Base-by-base conservation (phyloP, 768 basidiomycete species). In the Calocybe cyanea region DNA sequence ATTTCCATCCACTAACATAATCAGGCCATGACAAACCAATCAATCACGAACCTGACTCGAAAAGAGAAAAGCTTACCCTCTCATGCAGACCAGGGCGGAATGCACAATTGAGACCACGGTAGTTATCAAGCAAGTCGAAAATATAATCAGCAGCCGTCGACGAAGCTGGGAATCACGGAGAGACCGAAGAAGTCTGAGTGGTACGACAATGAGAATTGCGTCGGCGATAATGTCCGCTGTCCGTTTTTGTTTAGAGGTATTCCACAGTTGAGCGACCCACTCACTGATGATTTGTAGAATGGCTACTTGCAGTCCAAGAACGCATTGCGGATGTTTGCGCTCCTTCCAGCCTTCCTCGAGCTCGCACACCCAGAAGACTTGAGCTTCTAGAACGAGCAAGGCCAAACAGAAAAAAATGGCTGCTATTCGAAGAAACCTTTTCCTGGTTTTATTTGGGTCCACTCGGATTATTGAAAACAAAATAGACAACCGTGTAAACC, bases 391-490 rank as follows among this genome's bases (percentile, higher is more conserved):
- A 44, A 77, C 52, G 20, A 52, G 37, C 34, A 55, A 53, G 23
- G 65, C 63, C 35, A 60, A n/a, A 25, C 61, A 13, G 56, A 65
- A 66, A 1, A 64, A 9, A 15, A 57, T 52, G 1, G 64, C 67
- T n/a, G 73, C 47, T 43, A 57, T 57, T 8, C 54, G 41, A 1
- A 70, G 57, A 10, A 52, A 48, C 23, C 43, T 49, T 10, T 61
- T 58, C 39, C 64, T 57, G n/a, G n/a, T 3, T 33, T 31, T 6
- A 28, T 46, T 65, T 1, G 73, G 71, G 42, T 74, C 72, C 52
- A 79, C 67, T 31, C 78, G 74, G 43, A 78, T 71, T 49, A 80
- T 68, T 5, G 77, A 77, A 60, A 75, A 76, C 7, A 80, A 59
- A 35, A 78, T 77, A 19, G 76, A 71, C n/a, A 77, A 60, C 14